These are phyloP conservation scores for Allium cepa DNA, from an alignment of 106 monocot genomes.

Conservation along the genomic window DNA sequence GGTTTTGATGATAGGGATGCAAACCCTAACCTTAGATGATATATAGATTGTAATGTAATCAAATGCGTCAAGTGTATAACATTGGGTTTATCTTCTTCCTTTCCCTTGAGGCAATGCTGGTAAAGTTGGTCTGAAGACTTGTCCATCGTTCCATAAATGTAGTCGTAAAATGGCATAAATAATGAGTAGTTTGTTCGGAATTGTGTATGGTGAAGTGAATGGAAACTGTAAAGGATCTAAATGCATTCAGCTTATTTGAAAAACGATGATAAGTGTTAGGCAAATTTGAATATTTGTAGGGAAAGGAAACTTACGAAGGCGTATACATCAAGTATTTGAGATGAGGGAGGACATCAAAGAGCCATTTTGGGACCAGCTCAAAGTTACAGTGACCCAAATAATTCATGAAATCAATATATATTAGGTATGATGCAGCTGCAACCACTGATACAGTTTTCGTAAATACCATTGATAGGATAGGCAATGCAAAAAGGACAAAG, in stretches of 20 bases:
- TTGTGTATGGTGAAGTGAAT: constrained; percentile 73
- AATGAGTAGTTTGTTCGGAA: constrained; percentile 66
- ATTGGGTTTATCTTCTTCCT: constrained; percentile 20
- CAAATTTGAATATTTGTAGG: too few relatives aligned
- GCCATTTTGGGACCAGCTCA: constrained; percentile 51
- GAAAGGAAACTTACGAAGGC: constrained; percentile 40
- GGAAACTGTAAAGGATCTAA: constrained; percentile 28
- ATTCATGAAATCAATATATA: constrained; percentile 75
- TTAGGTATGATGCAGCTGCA: constrained; percentile 12
- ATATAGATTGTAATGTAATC: constrained; percentile 38
- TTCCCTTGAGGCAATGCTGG: constrained; percentile 34
- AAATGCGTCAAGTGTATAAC: constrained; percentile 62
- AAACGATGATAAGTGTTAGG: too few relatives aligned
- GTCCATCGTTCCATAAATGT: constrained; percentile 59
- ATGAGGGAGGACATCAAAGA: constrained; percentile 44
- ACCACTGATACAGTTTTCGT: constrained; percentile 14
- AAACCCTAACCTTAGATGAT: constrained; percentile 40
- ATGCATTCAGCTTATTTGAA: too few relatives aligned
- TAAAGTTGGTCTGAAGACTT: constrained; percentile 49
- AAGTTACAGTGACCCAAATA: constrained; percentile 82
- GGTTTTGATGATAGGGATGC: constrained; percentile 54
- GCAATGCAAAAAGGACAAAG: constrained; percentile 48
- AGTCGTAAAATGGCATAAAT: constrained; percentile 78
- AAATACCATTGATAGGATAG: constrained; percentile 12
- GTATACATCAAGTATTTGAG: constrained; percentile 79